Evolutionary conservation across 2,329 filamentous ascomycete species (phyloP).

Genomic region (Fusarium nodosum): DNA sequence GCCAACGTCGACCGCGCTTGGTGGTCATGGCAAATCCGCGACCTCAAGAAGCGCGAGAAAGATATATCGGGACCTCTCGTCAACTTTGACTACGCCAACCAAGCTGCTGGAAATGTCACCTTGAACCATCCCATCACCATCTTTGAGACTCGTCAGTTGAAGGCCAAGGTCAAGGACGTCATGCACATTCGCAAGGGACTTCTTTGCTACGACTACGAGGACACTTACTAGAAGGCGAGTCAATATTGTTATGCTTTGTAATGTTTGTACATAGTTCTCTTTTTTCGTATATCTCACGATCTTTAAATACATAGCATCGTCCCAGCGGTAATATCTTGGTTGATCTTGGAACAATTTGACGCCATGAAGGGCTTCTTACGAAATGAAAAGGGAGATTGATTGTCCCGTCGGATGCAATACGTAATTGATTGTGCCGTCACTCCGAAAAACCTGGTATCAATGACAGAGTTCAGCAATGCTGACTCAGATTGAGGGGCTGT

Average conservation of each 20-base stretch:
- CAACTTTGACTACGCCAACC: constrained; percentile 32
- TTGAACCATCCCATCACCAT: constrained; percentile 11
- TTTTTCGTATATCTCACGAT: background rate
- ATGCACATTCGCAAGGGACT: constrained; percentile 31
- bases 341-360: background rate
- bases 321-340: background rate
- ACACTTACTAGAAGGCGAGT: constrained; percentile 1
- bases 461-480: background rate
- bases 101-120: constrained; percentile 20
- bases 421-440: background rate
- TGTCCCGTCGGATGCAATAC: background rate
- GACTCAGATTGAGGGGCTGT: background rate
- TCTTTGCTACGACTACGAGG: constrained; percentile 30
- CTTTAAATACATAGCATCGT: background rate
- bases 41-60: constrained; percentile 23
- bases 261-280: background rate
- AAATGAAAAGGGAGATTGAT: background rate
- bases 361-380: background rate
- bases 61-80: constrained; percentile 35
- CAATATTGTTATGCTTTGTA: background rate
- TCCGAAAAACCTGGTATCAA: background rate
- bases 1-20: constrained; percentile 50
- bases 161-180: constrained; percentile 25
- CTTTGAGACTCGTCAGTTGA: constrained; percentile 16
- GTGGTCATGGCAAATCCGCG: constrained; percentile 39